phyloP scores from a whole-genome alignment of 73 alveolate species.

The Paramecium tetraurelia region DNA sequence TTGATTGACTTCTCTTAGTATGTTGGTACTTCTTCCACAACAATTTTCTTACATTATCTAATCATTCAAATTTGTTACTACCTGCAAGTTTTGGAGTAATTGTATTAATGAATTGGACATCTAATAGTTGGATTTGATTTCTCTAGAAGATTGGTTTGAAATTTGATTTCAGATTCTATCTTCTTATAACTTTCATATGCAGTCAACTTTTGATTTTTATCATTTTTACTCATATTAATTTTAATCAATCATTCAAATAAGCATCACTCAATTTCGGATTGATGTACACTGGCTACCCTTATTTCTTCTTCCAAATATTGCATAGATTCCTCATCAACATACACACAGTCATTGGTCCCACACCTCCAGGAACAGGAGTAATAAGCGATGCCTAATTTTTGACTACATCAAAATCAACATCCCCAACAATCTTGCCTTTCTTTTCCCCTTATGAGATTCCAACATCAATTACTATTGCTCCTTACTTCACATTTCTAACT shows the following conservation, averaged over 20 bases:
- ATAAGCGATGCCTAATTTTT: conserved; percentile 59
- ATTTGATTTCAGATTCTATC: conserved; percentile 3
- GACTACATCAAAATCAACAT: conserved; percentile 56
- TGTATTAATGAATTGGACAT: conserved; percentile 32
- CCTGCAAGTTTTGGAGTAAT: conserved; percentile 40
- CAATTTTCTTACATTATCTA: conserved; percentile 35
- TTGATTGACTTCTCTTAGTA: not conserved
- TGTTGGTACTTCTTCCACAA: not conserved
- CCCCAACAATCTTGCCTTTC: conserved; percentile 45
- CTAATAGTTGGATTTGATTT: not conserved
- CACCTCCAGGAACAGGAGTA: conserved; percentile 91
- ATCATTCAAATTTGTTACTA: not conserved
- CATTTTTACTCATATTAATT: conserved; percentile 11
- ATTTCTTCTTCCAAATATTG: not conserved
- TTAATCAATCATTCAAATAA: conserved; percentile 40
- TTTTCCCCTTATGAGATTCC: conserved; percentile 68
- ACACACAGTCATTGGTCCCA: conserved; percentile 87
- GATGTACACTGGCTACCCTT: not conserved
- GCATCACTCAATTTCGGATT: conserved; percentile 30
- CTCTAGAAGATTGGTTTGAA: not conserved
- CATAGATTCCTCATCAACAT: conserved; percentile 65
- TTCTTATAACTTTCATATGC: conserved; percentile 35
- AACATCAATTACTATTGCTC: conserved; percentile 79
- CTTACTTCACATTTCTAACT: conserved; percentile 71
- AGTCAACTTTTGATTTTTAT: conserved; percentile 41